phyloP scores from a whole-genome alignment of 352 stramenopile species.

The Phytophthora quininea region DNA sequence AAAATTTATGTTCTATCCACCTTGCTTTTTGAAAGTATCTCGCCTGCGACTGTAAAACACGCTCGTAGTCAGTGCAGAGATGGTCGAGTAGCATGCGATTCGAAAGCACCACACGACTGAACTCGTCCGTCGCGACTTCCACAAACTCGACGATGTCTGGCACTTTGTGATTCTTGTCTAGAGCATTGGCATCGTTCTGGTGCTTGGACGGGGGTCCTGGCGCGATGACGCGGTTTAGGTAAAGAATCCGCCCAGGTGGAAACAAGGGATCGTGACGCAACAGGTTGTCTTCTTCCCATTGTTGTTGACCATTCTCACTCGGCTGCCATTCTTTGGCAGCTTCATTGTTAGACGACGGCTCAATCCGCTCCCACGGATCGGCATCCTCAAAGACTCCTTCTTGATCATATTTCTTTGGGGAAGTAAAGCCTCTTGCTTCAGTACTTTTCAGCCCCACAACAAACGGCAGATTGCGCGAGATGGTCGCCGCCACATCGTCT shows the following conservation, averaged over 20 bases:
- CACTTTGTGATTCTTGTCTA: conserved; percentile 14
- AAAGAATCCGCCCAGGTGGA: conserved; percentile 73
- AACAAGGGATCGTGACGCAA: conserved; percentile 67
- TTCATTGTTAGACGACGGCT: conserved; percentile 22
- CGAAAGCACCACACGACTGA: conserved; percentile 75
- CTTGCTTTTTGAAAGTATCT: background rate
- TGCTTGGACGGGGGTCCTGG: conserved; percentile 17
- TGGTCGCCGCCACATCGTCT: conserved; percentile 35
- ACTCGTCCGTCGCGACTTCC: conserved; percentile 69
- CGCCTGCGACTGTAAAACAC: conserved; percentile 45
- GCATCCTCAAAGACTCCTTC: conserved; percentile 28
- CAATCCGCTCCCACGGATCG: conserved; percentile 21
- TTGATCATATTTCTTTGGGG: background rate
- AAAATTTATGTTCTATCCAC: too few relatives aligned
- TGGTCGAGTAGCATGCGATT: conserved; percentile 88
- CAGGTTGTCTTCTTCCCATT: conserved; percentile 35
- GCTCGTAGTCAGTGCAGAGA: conserved; percentile 86
- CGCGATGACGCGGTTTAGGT: conserved; percentile 52
- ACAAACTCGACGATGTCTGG: conserved; percentile 58
- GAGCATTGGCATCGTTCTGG: background rate
- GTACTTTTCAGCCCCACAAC: conserved; percentile 9
- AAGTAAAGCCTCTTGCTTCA: background rate
- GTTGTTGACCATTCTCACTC: conserved; percentile 26
- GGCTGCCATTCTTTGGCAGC: conserved; percentile 20
- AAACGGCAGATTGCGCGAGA: conserved; percentile 39